Conservation (phyloP, 805 yeast species). For the Ogataea pilisensis region DNA sequence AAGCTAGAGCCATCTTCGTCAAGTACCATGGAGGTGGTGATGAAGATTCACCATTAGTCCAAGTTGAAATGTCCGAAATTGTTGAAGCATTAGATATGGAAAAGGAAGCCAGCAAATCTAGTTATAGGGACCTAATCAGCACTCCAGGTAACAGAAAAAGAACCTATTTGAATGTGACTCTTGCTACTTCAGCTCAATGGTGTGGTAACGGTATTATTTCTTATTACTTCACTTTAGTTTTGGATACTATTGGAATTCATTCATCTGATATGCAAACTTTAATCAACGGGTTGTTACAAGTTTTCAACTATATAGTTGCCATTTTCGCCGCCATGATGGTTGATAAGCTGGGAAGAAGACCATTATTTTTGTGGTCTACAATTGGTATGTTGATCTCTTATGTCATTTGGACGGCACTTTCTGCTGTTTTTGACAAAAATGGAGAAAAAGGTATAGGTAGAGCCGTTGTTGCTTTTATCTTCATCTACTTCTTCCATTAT, state of each 20-base stretch:
- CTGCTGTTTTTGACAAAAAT: conserved; percentile 33
- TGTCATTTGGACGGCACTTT: conserved; percentile 42
- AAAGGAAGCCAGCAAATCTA: conserved; percentile 25
- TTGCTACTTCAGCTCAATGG: conserved; percentile 35
- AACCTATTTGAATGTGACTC: conserved; percentile 28
- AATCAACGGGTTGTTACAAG: conserved; percentile 48
- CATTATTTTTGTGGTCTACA: conserved; percentile 32
- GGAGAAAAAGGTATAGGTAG: conserved; percentile 19
- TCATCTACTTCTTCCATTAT: conserved; percentile 35
- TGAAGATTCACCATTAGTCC: conserved; percentile 27
- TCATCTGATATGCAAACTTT: conserved; percentile 41
- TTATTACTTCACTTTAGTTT: conserved; percentile 42
- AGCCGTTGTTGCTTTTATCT: conserved; percentile 20
- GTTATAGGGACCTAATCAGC: conserved; percentile 34
- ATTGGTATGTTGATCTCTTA: conserved; percentile 38
- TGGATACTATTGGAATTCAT: conserved; percentile 51
- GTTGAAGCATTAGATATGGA: conserved; percentile 36
- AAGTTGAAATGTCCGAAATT: conserved; percentile 36
- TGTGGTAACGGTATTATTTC: conserved; percentile 46
- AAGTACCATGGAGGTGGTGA: conserved; percentile 37
- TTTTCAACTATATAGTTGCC: conserved; percentile 39
- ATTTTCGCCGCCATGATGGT: conserved; percentile 29
- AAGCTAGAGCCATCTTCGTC: conserved; percentile 31
- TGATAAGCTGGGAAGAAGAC: conserved; percentile 35
- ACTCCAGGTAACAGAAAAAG: conserved; percentile 37